Conservation (phyloP, 306 rosid genomes). For the Fagus crenata region DNA sequence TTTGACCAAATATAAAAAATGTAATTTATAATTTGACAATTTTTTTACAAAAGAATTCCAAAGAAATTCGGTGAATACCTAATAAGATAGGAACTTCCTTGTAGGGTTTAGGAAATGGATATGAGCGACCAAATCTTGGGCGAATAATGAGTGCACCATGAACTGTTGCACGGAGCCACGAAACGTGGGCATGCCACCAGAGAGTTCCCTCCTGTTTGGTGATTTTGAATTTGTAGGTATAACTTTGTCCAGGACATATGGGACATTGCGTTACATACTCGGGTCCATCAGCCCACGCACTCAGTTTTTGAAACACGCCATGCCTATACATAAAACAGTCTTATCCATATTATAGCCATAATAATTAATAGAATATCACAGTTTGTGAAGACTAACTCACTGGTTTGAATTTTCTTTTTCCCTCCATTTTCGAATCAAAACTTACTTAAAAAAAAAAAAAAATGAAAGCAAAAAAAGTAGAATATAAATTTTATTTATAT, state of each 20-base stretch:
- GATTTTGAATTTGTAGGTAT: conserved; percentile 51
- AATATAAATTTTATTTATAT: no score
- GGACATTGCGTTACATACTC: conserved; percentile 69
- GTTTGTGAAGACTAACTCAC: no score
- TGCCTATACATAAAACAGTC: conserved; percentile 45
- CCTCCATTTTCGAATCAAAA: no score
- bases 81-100: conserved; percentile 52
- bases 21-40: no score
- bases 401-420: no score
- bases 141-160: conserved; percentile 61
- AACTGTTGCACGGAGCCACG: conserved; percentile 63
- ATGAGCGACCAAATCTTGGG: conserved; percentile 32
- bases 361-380: no score
- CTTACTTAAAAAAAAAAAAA: no score
- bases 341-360: no score
- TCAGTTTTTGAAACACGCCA: conserved; percentile 53
- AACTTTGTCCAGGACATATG: conserved; percentile 41
- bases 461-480: no score
- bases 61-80: conserved; percentile 28
- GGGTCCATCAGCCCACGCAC: conserved; percentile 78
- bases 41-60: no score
- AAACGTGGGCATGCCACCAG: conserved; percentile 73
- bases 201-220: conserved; percentile 70
- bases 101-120: conserved; percentile 45
- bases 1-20: no score